Evolutionary conservation across 495 filamentous ascomycete genomes (phyloP).

Genomic region (Thermochaetoides thermophila): DNA sequence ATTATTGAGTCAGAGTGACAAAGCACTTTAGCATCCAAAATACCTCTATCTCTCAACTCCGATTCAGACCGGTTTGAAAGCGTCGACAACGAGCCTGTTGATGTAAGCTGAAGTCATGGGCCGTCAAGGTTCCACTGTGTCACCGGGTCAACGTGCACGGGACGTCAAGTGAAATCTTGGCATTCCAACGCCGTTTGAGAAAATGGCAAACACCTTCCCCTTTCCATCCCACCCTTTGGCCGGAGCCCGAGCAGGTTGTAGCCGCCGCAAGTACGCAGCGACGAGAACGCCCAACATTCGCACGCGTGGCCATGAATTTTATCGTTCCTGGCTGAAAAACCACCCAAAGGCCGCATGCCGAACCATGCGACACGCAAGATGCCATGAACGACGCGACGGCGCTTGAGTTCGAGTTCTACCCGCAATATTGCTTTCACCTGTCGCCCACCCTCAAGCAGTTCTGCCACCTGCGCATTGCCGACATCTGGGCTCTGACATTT

Average conservation of each 20-base stretch:
- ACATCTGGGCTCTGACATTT: constrained; percentile 46
- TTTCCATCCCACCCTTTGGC: no score
- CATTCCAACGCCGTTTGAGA: not conserved
- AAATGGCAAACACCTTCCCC: not conserved
- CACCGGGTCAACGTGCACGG: constrained; percentile 8
- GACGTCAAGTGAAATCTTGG: no score
- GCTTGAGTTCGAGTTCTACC: constrained; percentile 40
- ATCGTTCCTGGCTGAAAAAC: not conserved
- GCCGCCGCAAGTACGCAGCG: no score
- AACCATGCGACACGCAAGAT: constrained; percentile 15
- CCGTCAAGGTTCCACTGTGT: no score
- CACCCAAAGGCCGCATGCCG: constrained; percentile 1
- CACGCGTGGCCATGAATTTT: not conserved
- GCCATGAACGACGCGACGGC: constrained; percentile 35
- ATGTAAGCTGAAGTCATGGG: no score
- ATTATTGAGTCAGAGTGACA: not conserved
- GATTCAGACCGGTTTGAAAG: no score
- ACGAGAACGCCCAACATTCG: not conserved
- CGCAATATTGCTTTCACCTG: constrained; percentile 66
- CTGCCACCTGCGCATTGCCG: constrained; percentile 60
- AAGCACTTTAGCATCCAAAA: not conserved
- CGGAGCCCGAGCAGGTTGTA: no score
- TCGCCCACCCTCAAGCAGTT: constrained; percentile 74
- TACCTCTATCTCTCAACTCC: no score
- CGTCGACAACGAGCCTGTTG: no score